These are phyloP conservation scores for Dissoconium aciculare DNA, from an alignment of 2,329 filamentous ascomycete species.

Conservation along the genomic window DNA sequence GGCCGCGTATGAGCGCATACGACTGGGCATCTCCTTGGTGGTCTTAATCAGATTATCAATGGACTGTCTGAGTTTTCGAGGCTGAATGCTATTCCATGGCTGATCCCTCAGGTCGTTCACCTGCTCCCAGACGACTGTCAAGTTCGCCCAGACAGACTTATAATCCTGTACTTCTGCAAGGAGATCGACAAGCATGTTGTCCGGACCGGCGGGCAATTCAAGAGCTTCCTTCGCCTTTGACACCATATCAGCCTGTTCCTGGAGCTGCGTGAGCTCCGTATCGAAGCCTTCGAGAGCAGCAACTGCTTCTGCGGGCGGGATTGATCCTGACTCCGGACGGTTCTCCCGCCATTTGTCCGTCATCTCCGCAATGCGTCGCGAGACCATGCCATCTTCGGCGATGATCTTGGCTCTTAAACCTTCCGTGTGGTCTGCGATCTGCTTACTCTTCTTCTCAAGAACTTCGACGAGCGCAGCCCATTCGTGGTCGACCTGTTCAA, in stretches of 20 bases:
- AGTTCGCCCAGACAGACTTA: conserved; percentile 91
- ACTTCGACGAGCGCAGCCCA: conserved; percentile 92
- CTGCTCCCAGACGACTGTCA: conserved; percentile 93
- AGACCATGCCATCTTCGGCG: conserved; percentile 83
- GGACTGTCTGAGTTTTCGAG: conserved; percentile 76
- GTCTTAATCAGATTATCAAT: conserved; percentile 91
- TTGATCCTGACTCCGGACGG: conserved; percentile 89
- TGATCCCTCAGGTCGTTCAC: conserved; percentile 85
- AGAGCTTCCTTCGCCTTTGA: conserved; percentile 93
- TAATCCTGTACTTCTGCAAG: conserved; percentile 97
- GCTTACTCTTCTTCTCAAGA: conserved; percentile 78
- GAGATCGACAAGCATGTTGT: conserved; percentile 69
- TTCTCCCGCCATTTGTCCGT: conserved; percentile 84
- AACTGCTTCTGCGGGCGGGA: conserved; percentile 77
- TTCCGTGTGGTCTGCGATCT: conserved; percentile 92
- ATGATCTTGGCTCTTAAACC: conserved; percentile 86
- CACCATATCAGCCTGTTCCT: conserved; percentile 83
- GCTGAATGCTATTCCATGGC: conserved; percentile 89
- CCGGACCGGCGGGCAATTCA: conserved; percentile 64
- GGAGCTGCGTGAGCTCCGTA: conserved; percentile 65
- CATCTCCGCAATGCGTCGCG: conserved; percentile 73
- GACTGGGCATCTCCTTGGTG: conserved; percentile 97
- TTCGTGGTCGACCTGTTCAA: conserved; percentile 90
- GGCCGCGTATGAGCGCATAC: conserved; percentile 98
- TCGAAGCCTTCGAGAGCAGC: conserved; percentile 72